Percentiles rank a stretch among this genome's conserved stretches.
Conservation (phyloP, 768 basidiomycete species). For the Tubosaeta sp. region DNA sequence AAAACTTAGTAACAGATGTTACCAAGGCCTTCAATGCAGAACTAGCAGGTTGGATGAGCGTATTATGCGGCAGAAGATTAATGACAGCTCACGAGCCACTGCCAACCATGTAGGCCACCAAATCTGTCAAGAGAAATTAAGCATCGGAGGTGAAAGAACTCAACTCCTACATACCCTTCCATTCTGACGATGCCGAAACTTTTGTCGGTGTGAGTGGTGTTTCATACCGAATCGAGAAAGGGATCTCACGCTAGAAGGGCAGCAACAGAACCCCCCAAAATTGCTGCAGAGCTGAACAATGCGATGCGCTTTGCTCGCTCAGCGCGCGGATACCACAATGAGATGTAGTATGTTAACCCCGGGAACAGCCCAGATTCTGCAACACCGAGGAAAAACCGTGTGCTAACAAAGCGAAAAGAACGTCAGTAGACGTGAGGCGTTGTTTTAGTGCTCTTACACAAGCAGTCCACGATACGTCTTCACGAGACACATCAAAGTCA, state of each 20-base stretch:
- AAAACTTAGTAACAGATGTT: background rate
- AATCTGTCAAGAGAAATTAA: slow-evolving; percentile 13
- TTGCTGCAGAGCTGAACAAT: slow-evolving; percentile 56
- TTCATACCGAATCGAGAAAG: background rate
- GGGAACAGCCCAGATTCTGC: slow-evolving; percentile 44
- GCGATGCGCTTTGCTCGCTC: slow-evolving; percentile 55
- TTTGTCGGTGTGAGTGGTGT: background rate
- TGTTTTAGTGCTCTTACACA: slow-evolving; percentile 21
- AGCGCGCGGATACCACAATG: slow-evolving; percentile 54
- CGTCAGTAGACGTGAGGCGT: background rate
- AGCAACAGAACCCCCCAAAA: slow-evolving; percentile 45
- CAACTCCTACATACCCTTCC: slow-evolving; percentile 30
- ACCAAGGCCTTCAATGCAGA: slow-evolving; percentile 29
- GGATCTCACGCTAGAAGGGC: slow-evolving; percentile 43
- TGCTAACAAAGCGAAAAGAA: slow-evolving; percentile 15
- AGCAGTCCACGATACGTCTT: slow-evolving; percentile 26
- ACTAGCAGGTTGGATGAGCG: slow-evolving; percentile 17
- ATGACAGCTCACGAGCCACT: slow-evolving; percentile 32
- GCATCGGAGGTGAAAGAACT: background rate
- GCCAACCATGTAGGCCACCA: slow-evolving; percentile 34
- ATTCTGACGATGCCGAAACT: slow-evolving; percentile 34
- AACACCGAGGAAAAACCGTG: slow-evolving; percentile 41
- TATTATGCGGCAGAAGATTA: background rate
- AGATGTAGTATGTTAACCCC: slow-evolving; percentile 40
- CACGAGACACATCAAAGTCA: slow-evolving; percentile 37